These are phyloP conservation scores for Stellera chamaejasme DNA, from an alignment of 345 rosid genomes.

Conservation along the genomic window DNA sequence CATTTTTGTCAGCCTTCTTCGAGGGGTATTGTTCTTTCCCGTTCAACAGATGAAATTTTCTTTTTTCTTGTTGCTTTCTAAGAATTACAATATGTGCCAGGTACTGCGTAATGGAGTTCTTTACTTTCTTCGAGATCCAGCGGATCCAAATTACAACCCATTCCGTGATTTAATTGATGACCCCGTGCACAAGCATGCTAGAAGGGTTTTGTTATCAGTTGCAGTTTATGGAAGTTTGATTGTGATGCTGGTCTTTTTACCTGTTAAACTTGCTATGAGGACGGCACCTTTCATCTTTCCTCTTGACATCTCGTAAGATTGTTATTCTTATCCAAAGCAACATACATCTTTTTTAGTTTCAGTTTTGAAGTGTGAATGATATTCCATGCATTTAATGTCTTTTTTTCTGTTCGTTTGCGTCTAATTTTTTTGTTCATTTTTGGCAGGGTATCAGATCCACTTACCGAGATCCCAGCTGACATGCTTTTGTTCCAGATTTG, in stretches of 20 bases:
- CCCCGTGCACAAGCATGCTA: slow-evolving; percentile 96
- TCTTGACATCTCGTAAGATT: slow-evolving; percentile 88
- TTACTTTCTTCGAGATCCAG: slow-evolving; percentile 95
- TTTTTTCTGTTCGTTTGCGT: slow-evolving; percentile 12
- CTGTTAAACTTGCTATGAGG: slow-evolving; percentile 93
- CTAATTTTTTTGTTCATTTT: slow-evolving; percentile 1
- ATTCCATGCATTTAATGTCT: background rate
- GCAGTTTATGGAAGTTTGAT: slow-evolving; percentile 97
- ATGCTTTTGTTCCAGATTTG: slow-evolving; percentile 98
- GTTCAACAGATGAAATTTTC: background rate
- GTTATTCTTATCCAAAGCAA: background rate
- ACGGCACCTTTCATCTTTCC: slow-evolving; percentile 89
- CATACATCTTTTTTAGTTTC: slow-evolving; percentile 3
- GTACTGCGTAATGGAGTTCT: slow-evolving; percentile 94
- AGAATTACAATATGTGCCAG: slow-evolving; percentile 24
- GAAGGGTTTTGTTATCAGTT: slow-evolving; percentile 84
- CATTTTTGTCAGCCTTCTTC: slow-evolving; percentile 97
- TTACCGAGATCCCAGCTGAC: slow-evolving; percentile 97
- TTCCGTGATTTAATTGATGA: slow-evolving; percentile 98
- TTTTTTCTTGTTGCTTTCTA: background rate
- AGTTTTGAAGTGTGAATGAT: slow-evolving; percentile 4
- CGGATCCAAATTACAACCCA: slow-evolving; percentile 98
- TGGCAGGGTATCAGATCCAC: slow-evolving; percentile 92
- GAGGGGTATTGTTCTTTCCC: slow-evolving; percentile 61
- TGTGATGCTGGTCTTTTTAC: slow-evolving; percentile 95